Evolutionary conservation across 768 basidiomycete genomes (phyloP).

Genomic region (Pulveroboletus frians): DNA sequence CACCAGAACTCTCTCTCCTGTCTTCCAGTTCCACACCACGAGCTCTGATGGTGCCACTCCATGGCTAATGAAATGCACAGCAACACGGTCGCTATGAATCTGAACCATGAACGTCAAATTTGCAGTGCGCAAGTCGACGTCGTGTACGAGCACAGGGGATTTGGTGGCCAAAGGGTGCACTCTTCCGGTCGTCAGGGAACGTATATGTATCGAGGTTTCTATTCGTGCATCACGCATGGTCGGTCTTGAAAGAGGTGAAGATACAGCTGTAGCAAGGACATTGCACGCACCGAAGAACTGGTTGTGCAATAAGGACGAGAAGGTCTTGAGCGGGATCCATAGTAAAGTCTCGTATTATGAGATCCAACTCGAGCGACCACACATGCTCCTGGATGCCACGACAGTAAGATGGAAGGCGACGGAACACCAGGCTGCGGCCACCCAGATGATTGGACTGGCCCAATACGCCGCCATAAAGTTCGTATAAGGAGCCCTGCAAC

Average conservation of each 20-base stretch:
- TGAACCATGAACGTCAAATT: constrained; percentile 46
- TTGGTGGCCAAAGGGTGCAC: constrained; percentile 41
- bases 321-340: constrained; percentile 68
- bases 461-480: constrained; percentile 54
- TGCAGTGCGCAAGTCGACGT: constrained; percentile 14
- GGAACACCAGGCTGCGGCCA: constrained; percentile 36
- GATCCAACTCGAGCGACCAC: constrained; percentile 39
- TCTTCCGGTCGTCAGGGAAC: constrained; percentile 40
- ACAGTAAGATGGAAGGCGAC: constrained; percentile 44
- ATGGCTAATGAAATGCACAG: constrained; percentile 40
- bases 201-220: constrained; percentile 37
- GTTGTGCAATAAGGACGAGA: constrained; percentile 45
- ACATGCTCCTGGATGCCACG: constrained; percentile 42
- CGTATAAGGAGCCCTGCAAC: constrained; percentile 45
- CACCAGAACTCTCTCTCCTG: constrained; percentile 46
- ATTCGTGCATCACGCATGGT: constrained; percentile 11
- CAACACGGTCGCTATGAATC: constrained; percentile 48
- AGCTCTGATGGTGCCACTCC: constrained; percentile 40
- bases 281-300: constrained; percentile 29
- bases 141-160: constrained; percentile 29
- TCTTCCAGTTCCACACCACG: constrained; percentile 65
- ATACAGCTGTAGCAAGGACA: neutral
- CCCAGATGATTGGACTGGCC: constrained; percentile 34
- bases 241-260: constrained; percentile 11
- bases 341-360: constrained; percentile 49